These are phyloP conservation scores for Trichosporon asahii DNA, from an alignment of 1,284 basidiomycete species.

Conservation along the genomic window DNA sequence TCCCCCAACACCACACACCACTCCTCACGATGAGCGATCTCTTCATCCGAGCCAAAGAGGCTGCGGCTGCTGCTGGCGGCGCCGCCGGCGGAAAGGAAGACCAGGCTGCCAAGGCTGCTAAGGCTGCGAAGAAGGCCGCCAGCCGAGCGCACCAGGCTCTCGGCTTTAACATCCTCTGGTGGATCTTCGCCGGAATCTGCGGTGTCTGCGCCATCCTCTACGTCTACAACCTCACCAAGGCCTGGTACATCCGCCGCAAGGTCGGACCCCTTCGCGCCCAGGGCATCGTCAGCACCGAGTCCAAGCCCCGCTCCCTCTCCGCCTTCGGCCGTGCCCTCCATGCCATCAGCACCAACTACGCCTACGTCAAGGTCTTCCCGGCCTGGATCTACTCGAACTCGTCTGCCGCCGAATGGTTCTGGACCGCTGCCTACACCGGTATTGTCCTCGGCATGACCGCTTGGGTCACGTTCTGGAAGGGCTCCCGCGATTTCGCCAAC, in stretches of 20 bases:
- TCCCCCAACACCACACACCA: neutral
- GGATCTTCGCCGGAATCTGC: constrained; percentile 12
- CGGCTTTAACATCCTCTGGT: constrained; percentile 16
- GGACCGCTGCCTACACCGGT: constrained; percentile 21
- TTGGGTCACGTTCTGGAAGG: constrained; percentile 15
- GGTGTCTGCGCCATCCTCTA: constrained; percentile 6
- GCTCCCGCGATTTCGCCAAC: constrained; percentile 16
- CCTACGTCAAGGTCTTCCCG: constrained; percentile 23
- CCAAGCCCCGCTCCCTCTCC: neutral
- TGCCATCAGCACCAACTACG: constrained; percentile 17
- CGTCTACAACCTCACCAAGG: neutral
- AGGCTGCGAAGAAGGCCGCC: neutral
- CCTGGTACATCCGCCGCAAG: constrained; percentile 9
- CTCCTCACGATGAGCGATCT: neutral
- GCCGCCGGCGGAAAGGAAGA: neutral
- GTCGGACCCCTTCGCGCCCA: neutral
- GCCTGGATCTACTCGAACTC: constrained; percentile 18
- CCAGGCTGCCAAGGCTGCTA: neutral
- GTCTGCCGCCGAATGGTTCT: constrained; percentile 20
- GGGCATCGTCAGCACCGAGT: neutral
- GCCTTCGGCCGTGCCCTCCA: constrained; percentile 7
- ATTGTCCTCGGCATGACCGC: constrained; percentile 20
- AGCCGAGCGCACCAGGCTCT: neutral
- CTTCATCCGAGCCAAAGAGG: neutral
- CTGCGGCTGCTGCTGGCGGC: neutral